A percentile compares a stretch with the other conserved stretches of the same genome.
phyloP scores from a whole-genome alignment of 371 early-diverging fungal species.

The Syncephalastrum sp. region DNA sequence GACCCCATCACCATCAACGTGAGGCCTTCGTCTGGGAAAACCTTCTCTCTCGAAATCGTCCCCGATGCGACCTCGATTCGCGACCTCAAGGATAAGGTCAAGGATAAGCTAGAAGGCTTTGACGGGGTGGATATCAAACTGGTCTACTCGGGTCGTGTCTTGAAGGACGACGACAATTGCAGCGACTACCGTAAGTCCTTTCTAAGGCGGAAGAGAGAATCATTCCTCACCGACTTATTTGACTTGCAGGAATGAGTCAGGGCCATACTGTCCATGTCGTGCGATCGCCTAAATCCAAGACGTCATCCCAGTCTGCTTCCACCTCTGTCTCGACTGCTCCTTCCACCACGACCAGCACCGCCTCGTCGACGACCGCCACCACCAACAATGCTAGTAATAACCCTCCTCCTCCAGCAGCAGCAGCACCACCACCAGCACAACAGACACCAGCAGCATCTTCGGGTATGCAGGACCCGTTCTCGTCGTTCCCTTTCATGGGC shows the following conservation, averaged over 20 bases:
- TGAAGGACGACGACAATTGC: slow-evolving; percentile 67
- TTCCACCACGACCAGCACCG: slow-evolving; percentile 2
- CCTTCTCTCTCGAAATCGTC: slow-evolving; percentile 37
- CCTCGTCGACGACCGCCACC: slow-evolving; percentile 1
- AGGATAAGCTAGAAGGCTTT: slow-evolving; percentile 44
- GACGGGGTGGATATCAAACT: slow-evolving; percentile 58
- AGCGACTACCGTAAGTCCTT: slow-evolving; percentile 55
- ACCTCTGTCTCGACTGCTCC: slow-evolving; percentile 17
- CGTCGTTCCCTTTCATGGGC: not conserved
- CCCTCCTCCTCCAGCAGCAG: slow-evolving; percentile 6
- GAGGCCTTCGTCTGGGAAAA: slow-evolving; percentile 41
- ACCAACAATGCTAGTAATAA: no score
- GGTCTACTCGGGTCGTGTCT: slow-evolving; percentile 72
- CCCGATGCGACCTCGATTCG: slow-evolving; percentile 44
- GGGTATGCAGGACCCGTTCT: slow-evolving; percentile 1
- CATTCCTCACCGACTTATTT: not conserved
- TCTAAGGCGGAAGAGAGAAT: not conserved
- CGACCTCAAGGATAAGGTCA: slow-evolving; percentile 62
- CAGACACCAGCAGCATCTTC: slow-evolving; percentile 9
- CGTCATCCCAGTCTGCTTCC: slow-evolving; percentile 18
- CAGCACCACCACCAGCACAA: slow-evolving; percentile 6
- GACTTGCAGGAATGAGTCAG: slow-evolving; percentile 36
- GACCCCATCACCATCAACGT: slow-evolving; percentile 34
- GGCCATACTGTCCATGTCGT: slow-evolving; percentile 69
- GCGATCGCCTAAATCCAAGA: slow-evolving; percentile 47